Base-by-base conservation (phyloP, 2,329 filamentous ascomycete genomes). In the Diplodia sapinea region DNA sequence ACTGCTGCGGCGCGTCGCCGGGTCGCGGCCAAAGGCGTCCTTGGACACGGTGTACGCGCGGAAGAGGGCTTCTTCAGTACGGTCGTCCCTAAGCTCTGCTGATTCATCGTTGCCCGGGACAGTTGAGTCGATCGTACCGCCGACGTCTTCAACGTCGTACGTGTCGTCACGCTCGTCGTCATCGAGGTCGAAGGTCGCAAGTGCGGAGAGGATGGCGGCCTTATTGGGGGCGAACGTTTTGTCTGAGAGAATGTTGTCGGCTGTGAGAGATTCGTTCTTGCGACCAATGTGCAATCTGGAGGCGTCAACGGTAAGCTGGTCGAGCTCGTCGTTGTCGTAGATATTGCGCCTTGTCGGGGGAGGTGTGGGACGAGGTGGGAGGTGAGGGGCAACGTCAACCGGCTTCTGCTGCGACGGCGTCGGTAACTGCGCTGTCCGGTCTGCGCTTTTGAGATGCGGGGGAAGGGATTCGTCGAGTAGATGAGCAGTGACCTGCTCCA, bases 121-220 rank as follows among this genome's bases (percentile, higher is more conserved):
- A 1, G 81, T 83, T 20, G 85, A 83, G 72, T 97, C 93, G 3
- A 97, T 89, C 0, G 91, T 92, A 26, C 94, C 94, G 43, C 95
- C 95, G 2, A 98, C 93, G 74, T 98, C 95, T 61, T 89, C 92
- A 1, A 90, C 88, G 73, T 99, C 95, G 76, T 99, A 99, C 0
- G 94, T 98, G 77, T 99, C 95, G 77, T 99, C 95, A 43, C 93
- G 88, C 80, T 99, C 95, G 77, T 99, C 95, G 72, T 98, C 95
- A 73, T 98, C 94, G 0, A 90, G 90, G 79, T 98, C 94, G 72
- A 98, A 97, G 0, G 90, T 86, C 17, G 93, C 92, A 2, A 98
- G 86, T 0, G 94, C 94, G 3, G 94, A 92, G 29, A 97, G 82
- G 72, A 97, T 97, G 12, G 93, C 90, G 0, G 93, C 92, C 80